These are phyloP conservation scores for Chalaropsis ovoidea DNA, from an alignment of 2,329 filamentous ascomycete species.

Conservation along the genomic window DNA sequence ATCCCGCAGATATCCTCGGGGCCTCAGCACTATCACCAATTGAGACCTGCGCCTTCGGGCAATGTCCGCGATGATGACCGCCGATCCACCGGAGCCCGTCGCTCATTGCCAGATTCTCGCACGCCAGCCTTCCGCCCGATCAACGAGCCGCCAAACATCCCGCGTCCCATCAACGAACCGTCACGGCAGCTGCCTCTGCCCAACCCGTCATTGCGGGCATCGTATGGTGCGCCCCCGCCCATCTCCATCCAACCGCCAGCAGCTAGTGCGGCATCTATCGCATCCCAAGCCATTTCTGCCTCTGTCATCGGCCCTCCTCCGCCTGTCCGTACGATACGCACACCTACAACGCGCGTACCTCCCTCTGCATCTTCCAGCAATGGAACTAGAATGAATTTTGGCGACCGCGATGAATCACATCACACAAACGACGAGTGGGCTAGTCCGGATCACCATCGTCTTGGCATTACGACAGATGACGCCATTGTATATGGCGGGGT, in stretches of 20 bases:
- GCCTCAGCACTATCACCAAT: conserved; percentile 23
- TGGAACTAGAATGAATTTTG: conserved; percentile 7
- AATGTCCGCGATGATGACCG: background rate
- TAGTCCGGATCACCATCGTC: conserved; percentile 7
- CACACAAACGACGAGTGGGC: conserved; percentile 15
- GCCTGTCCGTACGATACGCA: background rate
- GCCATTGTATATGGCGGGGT: conserved; percentile 49
- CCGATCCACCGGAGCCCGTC: conserved; percentile 1
- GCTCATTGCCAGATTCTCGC: conserved; percentile 22
- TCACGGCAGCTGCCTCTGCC: conserved; percentile 15
- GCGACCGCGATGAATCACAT: conserved; percentile 3
- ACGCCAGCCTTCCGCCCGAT: conserved; percentile 12
- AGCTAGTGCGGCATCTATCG: background rate
- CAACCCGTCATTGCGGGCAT: background rate
- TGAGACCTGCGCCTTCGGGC: conserved; percentile 20
- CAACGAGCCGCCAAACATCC: conserved; percentile 17
- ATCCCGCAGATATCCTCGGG: conserved; percentile 24
- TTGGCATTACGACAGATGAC: conserved; percentile 35
- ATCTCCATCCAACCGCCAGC: background rate
- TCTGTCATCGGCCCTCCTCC: conserved; percentile 10
- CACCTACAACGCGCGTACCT: background rate
- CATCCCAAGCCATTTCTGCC: conserved; percentile 1
- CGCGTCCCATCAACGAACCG: background rate
- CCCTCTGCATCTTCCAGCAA: background rate
- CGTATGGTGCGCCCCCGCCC: conserved; percentile 5